Percentiles rank a stretch among this genome's conserved stretches.
Conservation (phyloP, 139 green algal species). For the Edaphochlamys debaryana region DNA sequence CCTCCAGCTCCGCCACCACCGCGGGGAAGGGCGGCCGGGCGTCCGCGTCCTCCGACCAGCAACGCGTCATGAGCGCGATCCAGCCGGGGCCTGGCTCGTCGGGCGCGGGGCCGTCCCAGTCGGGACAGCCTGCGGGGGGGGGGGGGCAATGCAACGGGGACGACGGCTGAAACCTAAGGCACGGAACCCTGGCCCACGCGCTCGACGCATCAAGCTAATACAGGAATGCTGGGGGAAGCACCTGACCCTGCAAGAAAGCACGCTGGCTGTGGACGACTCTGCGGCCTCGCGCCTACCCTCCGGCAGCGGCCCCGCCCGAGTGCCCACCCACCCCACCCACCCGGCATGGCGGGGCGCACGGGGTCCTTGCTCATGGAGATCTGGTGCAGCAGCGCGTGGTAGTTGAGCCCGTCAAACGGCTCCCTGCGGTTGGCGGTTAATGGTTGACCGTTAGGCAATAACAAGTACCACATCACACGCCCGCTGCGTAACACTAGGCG, state of each 20-base stretch:
- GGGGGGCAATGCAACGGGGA: no score
- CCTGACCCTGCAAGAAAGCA: no score
- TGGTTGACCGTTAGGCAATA: no score
- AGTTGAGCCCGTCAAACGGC: slow-evolving; percentile 81
- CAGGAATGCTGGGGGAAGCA: no score
- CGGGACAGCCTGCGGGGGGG: slow-evolving; percentile 42
- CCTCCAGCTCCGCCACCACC: slow-evolving; percentile 46
- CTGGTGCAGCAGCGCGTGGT: slow-evolving; percentile 82
- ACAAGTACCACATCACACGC: neutral
- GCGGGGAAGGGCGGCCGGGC: slow-evolving; percentile 59
- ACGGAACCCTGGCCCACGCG: no score
- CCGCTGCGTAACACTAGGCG: neutral
- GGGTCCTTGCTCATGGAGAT: slow-evolving; percentile 62
- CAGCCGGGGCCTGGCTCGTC: slow-evolving; percentile 70
- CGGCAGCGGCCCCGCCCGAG: no score
- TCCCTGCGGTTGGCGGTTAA: slow-evolving; percentile 42
- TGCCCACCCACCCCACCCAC: slow-evolving; percentile 38
- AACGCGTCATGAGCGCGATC: slow-evolving; percentile 63
- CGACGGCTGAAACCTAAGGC: no score
- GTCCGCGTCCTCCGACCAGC: slow-evolving; percentile 61
- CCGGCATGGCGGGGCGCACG: slow-evolving; percentile 72
- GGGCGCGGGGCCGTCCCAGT: slow-evolving; percentile 71
- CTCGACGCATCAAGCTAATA: no score
- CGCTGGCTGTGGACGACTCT: no score
- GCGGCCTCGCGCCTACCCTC: no score